Conservation (phyloP, 2,329 filamentous ascomycete species). For the Phialophora macrospora region DNA sequence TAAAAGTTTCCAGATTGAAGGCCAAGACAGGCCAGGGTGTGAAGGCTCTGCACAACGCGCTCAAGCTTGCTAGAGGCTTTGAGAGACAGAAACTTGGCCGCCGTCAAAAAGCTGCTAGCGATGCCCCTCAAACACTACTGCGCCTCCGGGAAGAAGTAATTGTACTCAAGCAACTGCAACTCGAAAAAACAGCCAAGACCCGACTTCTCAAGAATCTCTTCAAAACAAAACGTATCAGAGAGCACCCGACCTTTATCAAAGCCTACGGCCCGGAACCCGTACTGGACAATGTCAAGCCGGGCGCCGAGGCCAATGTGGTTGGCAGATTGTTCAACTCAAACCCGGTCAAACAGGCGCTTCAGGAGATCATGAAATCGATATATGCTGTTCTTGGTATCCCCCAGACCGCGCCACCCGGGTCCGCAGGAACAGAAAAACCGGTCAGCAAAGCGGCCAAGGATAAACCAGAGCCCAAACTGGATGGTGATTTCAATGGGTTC, state of each 20-base stretch:
- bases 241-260: slow-evolving; percentile 54
- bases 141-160: slow-evolving; percentile 61
- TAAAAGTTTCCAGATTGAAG: slow-evolving; percentile 48
- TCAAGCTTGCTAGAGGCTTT: slow-evolving; percentile 64
- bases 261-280: slow-evolving; percentile 46
- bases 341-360: slow-evolving; percentile 61
- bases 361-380: slow-evolving; percentile 52
- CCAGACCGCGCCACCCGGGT: slow-evolving; percentile 3
- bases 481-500: slow-evolving; percentile 40
- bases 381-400: slow-evolving; percentile 46
- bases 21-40: slow-evolving; percentile 57
- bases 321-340: slow-evolving; percentile 65
- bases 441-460: slow-evolving; percentile 30
- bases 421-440: slow-evolving; percentile 25
- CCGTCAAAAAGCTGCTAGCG: slow-evolving; percentile 60
- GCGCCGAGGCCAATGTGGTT: slow-evolving; percentile 61
- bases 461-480: slow-evolving; percentile 15
- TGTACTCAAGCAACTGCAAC: slow-evolving; percentile 62
- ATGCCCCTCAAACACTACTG: slow-evolving; percentile 47
- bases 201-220: slow-evolving; percentile 62
- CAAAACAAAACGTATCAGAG: slow-evolving; percentile 62
- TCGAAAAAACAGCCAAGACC: slow-evolving; percentile 55
- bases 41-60: slow-evolving; percentile 56
- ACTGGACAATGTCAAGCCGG: slow-evolving; percentile 49
- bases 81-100: slow-evolving; percentile 68